These are phyloP conservation scores for Porodaedalea pini DNA, from an alignment of 1,284 basidiomycete species.

Conservation along the genomic window DNA sequence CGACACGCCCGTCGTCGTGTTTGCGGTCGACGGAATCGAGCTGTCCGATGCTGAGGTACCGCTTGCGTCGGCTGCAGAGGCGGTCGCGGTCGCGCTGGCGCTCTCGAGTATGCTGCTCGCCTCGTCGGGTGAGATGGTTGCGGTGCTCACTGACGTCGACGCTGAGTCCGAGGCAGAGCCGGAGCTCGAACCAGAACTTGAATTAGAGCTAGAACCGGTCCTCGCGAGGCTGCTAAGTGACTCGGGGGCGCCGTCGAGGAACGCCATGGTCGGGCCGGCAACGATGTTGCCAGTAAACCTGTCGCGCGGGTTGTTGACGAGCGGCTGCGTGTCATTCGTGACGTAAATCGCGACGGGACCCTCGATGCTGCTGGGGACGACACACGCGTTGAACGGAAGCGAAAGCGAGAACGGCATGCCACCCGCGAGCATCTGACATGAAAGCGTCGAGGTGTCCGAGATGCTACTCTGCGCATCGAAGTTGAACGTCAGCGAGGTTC, in stretches of 20 bases:
- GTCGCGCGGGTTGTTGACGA: constrained; percentile 60
- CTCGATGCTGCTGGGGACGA: constrained; percentile 60
- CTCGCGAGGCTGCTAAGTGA: constrained; percentile 46
- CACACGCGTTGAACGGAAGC: constrained; percentile 56
- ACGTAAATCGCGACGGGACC: constrained; percentile 73
- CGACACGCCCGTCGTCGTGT: constrained; percentile 39
- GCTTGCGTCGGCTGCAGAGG: constrained; percentile 3
- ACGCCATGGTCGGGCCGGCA: constrained; percentile 69
- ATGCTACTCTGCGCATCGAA: constrained; percentile 54
- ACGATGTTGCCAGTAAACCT: constrained; percentile 57
- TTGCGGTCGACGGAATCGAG: constrained; percentile 23
- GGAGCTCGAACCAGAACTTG: constrained; percentile 18
- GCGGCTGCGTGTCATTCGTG: constrained; percentile 59
- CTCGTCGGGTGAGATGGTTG: constrained; percentile 44
- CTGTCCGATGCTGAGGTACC: constrained; percentile 23
- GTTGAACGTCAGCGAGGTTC: constrained; percentile 60
- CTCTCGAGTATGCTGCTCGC: constrained; percentile 44
- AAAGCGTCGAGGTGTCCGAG: constrained; percentile 44
- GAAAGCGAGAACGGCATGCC: constrained; percentile 53
- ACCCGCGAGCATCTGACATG: constrained; percentile 76
- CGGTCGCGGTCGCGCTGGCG: constrained; percentile 26
- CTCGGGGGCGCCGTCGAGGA: constrained; percentile 59
- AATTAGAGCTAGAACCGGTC: constrained; percentile 23
- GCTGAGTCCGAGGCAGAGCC: constrained; percentile 19
- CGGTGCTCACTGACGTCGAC: constrained; percentile 16